Evolutionary conservation across 2,329 filamentous ascomycete genomes (phyloP).

Genomic region (Pseudocercospora pini-densiflorae): DNA sequence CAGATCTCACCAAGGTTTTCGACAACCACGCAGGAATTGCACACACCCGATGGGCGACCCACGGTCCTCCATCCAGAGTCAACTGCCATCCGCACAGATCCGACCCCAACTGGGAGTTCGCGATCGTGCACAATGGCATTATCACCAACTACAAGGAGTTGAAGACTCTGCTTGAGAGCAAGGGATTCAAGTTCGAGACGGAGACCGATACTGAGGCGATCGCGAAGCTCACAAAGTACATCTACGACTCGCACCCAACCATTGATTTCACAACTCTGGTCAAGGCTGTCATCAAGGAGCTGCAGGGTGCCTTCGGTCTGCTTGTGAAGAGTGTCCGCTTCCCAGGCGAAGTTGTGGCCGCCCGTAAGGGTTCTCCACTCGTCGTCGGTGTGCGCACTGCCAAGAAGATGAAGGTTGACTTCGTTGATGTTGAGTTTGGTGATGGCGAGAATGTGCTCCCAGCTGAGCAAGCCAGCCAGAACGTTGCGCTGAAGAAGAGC

Average conservation of each 20-base stretch:
- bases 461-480: conserved; percentile 93
- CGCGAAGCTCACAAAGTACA: conserved; percentile 97
- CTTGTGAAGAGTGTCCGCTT: conserved; percentile 98
- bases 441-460: conserved; percentile 83
- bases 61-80: conserved; percentile 87
- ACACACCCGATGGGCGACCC: conserved; percentile 98
- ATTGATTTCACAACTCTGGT: conserved; percentile 96
- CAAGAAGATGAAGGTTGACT: conserved; percentile 99
- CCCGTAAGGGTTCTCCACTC: conserved; percentile 96
- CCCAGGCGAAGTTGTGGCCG: conserved; percentile 96
- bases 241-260: conserved; percentile 90
- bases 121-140: conserved; percentile 99
- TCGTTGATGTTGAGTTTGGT: conserved; percentile 97
- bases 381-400: conserved; percentile 96
- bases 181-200: conserved; percentile 98
- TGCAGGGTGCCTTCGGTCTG: conserved; percentile 96
- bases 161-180: conserved; percentile 87
- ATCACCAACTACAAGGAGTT: conserved; percentile 99
- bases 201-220: conserved; percentile 99
- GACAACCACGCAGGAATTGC: conserved; percentile 98
- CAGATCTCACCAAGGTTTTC: conserved; percentile 90
- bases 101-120: conserved; percentile 93
- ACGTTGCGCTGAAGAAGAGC: conserved; percentile 91
- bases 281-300: conserved; percentile 97
- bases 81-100: conserved; percentile 99